These are phyloP conservation scores for Trichoderma hamatum DNA, from an alignment of 2,329 filamentous ascomycete species.

Conservation along the genomic window DNA sequence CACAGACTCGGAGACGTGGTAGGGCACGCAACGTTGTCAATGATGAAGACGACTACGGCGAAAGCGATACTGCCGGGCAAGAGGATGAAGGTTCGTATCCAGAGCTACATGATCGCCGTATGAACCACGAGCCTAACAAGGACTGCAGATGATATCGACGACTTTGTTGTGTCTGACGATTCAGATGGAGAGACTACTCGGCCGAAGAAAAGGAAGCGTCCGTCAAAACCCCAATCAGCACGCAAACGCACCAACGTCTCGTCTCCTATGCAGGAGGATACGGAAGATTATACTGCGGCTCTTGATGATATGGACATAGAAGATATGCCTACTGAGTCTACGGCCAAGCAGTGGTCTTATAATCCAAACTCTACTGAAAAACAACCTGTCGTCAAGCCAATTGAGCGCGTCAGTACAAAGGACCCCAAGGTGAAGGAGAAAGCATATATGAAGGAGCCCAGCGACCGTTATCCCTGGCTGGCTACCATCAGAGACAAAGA, in stretches of 20 bases:
- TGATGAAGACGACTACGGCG: constrained; percentile 69
- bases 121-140: constrained; percentile 18
- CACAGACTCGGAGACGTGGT: constrained; percentile 44
- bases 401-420: constrained; percentile 35
- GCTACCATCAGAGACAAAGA: constrained; percentile 85
- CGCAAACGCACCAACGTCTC: constrained; percentile 67
- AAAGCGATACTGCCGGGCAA: constrained; percentile 62
- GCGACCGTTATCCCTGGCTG: constrained; percentile 87
- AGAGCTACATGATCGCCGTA: no score
- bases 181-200: constrained; percentile 66
- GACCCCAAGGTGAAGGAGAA: constrained; percentile 59
- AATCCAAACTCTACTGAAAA: constrained; percentile 52
- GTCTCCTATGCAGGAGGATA: constrained; percentile 37
- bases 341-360: constrained; percentile 79
- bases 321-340: constrained; percentile 65
- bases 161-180: constrained; percentile 87
- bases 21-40: constrained; percentile 63
- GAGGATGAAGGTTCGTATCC: constrained; percentile 59
- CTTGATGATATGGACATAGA: constrained; percentile 54
- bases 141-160: constrained; percentile 69
- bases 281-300: constrained; percentile 45
- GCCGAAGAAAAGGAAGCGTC: constrained; percentile 77
- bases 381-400: constrained; percentile 41
- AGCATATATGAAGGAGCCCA: constrained; percentile 79
- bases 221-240: constrained; percentile 53